Conservation (phyloP, 345 rosid genomes). For the Raphanus raphanistrum region DNA sequence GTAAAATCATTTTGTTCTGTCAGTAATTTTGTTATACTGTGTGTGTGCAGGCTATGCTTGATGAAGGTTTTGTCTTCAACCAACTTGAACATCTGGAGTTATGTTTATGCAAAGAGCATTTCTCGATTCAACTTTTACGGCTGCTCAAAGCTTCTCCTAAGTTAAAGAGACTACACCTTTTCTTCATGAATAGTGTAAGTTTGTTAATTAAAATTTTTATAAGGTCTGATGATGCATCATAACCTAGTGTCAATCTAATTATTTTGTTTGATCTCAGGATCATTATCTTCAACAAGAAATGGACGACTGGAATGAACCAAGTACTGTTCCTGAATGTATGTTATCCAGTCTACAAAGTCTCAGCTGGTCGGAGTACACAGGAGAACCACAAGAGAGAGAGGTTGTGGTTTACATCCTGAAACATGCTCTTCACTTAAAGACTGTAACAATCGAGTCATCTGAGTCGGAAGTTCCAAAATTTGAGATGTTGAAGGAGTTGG, state of each 20-base stretch:
- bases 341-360: slow-evolving; percentile 16
- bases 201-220: background rate
- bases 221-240: background rate
- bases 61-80: slow-evolving; percentile 12
- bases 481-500: background rate
- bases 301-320: background rate
- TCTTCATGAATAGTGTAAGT: background rate
- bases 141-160: slow-evolving; percentile 9
- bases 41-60: background rate
- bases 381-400: background rate
- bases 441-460: background rate
- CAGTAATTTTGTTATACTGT: background rate
- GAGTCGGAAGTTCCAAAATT: background rate
- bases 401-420: slow-evolving; percentile 7
- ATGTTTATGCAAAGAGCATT: background rate
- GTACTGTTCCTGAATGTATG: slow-evolving; percentile 11
- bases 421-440: slow-evolving; percentile 4
- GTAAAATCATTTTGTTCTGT: too few species aligned
- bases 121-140: background rate
- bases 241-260: background rate
- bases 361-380: background rate
- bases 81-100: slow-evolving; percentile 2
- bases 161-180: background rate
- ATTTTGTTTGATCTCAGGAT: background rate
- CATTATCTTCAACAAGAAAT: background rate